phyloP scores from a whole-genome alignment of 1,284 basidiomycete genomes.

The Rhodotorula mucilaginosa region DNA sequence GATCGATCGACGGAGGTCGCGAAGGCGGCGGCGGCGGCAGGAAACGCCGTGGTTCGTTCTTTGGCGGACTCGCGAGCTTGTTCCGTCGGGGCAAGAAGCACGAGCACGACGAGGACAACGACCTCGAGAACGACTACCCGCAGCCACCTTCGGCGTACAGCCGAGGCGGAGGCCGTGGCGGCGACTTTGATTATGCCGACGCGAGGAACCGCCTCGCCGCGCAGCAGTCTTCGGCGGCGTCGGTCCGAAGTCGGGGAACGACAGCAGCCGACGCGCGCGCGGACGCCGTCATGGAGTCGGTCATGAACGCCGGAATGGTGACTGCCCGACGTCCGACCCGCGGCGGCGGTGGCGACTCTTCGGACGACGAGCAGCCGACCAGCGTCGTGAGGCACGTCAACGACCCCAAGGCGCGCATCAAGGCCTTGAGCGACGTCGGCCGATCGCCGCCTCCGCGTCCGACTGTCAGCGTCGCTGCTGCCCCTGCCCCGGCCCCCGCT shows the following conservation, averaged over 20 bases:
- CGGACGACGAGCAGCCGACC: constrained; percentile 36
- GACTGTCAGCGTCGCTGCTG: neutral
- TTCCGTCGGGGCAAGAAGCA: constrained; percentile 36
- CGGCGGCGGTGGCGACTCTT: constrained; percentile 5
- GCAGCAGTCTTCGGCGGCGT: neutral
- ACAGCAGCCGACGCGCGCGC: neutral
- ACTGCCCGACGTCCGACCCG: neutral
- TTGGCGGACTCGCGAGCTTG: constrained; percentile 40
- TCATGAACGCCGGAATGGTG: constrained; percentile 16
- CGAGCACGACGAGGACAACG: constrained; percentile 1
- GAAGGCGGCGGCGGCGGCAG: constrained; percentile 13
- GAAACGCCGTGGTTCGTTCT: constrained; percentile 35
- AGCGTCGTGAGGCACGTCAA: constrained; percentile 39
- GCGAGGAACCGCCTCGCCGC: constrained; percentile 8
- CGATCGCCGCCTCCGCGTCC: neutral
- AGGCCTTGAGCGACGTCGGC: constrained; percentile 36
- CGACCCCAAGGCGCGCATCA: constrained; percentile 34
- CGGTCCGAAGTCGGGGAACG: neutral
- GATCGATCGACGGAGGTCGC: constrained; percentile 24
- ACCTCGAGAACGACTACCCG: neutral
- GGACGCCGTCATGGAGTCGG: constrained; percentile 10
- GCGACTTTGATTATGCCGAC: constrained; percentile 4
- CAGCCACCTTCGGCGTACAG: neutral
- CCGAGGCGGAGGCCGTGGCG: constrained; percentile 1
- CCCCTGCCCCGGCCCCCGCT: neutral